These are phyloP conservation scores for Kwoniella dejecticola DNA, from an alignment of 768 basidiomycete species.

Conservation along the genomic window DNA sequence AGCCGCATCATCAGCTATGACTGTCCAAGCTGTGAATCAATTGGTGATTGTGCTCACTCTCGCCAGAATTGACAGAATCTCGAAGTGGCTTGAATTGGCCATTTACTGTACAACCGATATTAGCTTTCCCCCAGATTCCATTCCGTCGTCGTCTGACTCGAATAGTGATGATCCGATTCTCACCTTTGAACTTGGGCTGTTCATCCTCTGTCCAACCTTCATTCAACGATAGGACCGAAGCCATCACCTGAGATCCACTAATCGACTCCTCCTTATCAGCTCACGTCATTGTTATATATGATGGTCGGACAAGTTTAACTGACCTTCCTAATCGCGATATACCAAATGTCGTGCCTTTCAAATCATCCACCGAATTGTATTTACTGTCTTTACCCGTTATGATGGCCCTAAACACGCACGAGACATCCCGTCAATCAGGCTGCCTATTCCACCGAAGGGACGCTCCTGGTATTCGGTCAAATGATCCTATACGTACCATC, in stretches of 20 bases:
- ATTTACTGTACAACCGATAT: conserved; percentile 51
- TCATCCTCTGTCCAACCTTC: conserved; percentile 68
- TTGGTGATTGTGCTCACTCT: conserved; percentile 59
- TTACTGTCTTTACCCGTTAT: conserved; percentile 75
- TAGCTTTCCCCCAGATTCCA: too few relatives aligned
- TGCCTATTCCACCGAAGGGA: too few relatives aligned
- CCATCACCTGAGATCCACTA: conserved; percentile 64
- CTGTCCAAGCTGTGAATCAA: not conserved
- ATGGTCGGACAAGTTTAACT: conserved; percentile 18
- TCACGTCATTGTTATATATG: not conserved
- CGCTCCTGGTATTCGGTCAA: too few relatives aligned
- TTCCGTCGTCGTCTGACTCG: too few relatives aligned
- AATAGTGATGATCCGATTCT: too few relatives aligned
- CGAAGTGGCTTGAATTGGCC: conserved; percentile 62
- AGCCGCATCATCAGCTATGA: not conserved
- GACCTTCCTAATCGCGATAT: conserved; percentile 87
- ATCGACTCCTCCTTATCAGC: not conserved
- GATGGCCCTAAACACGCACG: conserved; percentile 81
- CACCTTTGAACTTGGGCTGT: conserved; percentile 69
- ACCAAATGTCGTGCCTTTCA: conserved; percentile 79
- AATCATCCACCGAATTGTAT: conserved; percentile 70
- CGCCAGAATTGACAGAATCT: conserved; percentile 81
- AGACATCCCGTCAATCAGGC: too few relatives aligned
- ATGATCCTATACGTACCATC: conserved; percentile 65
- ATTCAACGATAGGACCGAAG: conserved; percentile 87